A percentile compares a stretch with the other conserved stretches of the same genome.
Evolutionary conservation across 2,329 filamentous ascomycete genomes (phyloP).

Genomic region (Fonsecaea erecta): DNA sequence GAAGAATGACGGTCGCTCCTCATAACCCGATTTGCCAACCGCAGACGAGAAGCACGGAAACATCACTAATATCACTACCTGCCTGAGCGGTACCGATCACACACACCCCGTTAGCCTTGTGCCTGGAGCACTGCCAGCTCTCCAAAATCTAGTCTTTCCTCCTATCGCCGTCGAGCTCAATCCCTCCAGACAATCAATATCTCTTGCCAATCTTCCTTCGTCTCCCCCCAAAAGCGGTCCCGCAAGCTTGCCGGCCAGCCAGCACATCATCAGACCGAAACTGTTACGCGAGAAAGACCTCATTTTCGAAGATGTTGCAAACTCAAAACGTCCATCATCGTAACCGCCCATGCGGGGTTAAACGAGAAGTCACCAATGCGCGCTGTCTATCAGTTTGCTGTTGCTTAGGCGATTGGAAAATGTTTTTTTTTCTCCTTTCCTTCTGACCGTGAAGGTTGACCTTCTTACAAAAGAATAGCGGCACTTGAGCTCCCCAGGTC

Average conservation of each 20-base stretch:
- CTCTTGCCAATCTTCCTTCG: not conserved
- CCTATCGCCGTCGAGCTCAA: conserved; percentile 1
- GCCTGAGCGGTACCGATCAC: conserved; percentile 15
- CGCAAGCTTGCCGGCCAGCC: conserved; percentile 3
- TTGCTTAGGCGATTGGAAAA: conserved; percentile 5
- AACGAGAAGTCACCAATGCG: conserved; percentile 13
- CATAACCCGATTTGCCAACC: not conserved
- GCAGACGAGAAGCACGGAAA: not conserved
- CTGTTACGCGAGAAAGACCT: conserved; percentile 10
- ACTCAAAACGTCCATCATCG: not conserved
- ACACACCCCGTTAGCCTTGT: not conserved
- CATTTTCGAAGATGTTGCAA: not conserved
- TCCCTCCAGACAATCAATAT: not conserved
- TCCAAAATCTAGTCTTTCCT: not conserved
- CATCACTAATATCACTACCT: conserved; percentile 1
- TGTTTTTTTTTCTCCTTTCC: not conserved
- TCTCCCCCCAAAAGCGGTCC: conserved; percentile 9
- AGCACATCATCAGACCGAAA: conserved; percentile 5
- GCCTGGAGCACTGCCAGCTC: not conserved
- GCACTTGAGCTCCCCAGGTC: not conserved
- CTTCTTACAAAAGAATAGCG: conserved; percentile 3
- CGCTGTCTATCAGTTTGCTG: not conserved
- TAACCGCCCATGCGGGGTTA: conserved; percentile 16
- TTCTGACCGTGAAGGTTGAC: conserved; percentile 12
- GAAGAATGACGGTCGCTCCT: conserved; percentile 3